Conservation (phyloP, 2,329 filamentous ascomycete genomes). For the Fusarium dlaminii region DNA sequence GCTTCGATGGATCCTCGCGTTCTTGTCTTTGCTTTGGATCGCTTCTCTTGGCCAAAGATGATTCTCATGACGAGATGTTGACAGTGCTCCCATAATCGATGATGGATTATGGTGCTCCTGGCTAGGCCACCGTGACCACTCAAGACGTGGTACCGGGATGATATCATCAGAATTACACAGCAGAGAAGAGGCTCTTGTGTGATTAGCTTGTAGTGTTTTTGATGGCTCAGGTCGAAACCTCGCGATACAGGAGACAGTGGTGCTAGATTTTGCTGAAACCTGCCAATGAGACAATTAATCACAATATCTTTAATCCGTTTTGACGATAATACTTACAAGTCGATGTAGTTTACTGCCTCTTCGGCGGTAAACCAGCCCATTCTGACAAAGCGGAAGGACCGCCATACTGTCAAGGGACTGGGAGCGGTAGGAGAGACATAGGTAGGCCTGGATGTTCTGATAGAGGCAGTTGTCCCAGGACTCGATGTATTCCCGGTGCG, state of each 20-base stretch:
- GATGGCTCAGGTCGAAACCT: conserved; percentile 59
- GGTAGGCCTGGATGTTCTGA: background rate
- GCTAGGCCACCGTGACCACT: conserved; percentile 55
- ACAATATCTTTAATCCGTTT: background rate
- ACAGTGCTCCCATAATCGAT: conserved; percentile 63
- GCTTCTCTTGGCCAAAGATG: conserved; percentile 63
- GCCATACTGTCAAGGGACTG: conserved; percentile 16
- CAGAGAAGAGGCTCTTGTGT: conserved; percentile 62
- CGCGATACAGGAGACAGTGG: conserved; percentile 59
- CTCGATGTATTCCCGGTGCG: background rate
- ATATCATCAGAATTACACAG: conserved; percentile 63
- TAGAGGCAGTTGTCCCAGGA: background rate
- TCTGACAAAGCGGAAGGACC: conserved; percentile 56
- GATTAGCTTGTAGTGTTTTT: conserved; percentile 58
- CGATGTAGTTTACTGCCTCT: conserved; percentile 63
- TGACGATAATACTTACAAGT: conserved; percentile 49
- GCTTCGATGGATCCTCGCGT: conserved; percentile 64
- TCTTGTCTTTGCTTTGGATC: conserved; percentile 58
- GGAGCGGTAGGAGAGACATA: rapidly evolving
- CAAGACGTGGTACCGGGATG: conserved; percentile 59
- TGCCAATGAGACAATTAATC: background rate
- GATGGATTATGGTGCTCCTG: conserved; percentile 62
- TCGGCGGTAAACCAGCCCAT: conserved; percentile 66
- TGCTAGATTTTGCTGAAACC: conserved; percentile 22
- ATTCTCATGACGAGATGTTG: conserved; percentile 63